Percentiles rank a stretch among this genome's conserved stretches.
Evolutionary conservation across 257 asterid genomes (phyloP).

Genomic region (Plantago elongata): DNA sequence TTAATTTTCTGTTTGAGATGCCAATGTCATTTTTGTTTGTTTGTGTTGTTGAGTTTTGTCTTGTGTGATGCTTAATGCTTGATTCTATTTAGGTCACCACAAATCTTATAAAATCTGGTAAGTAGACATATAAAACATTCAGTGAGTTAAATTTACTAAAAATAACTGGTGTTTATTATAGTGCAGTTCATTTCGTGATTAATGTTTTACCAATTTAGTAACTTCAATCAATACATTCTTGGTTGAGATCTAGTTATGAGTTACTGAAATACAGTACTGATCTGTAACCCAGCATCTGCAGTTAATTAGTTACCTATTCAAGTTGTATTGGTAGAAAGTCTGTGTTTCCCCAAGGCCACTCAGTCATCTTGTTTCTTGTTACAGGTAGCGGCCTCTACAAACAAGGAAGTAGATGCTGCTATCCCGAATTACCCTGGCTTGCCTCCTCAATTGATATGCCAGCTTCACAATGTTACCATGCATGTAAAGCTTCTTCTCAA

Average conservation of each 20-base stretch:
- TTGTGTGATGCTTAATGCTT: neutral
- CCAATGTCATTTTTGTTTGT: neutral
- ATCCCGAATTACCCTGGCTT: constrained; percentile 90
- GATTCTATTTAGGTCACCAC: neutral
- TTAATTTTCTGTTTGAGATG: neutral
- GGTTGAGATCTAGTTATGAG: too few relatives aligned
- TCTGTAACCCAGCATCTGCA: too few relatives aligned
- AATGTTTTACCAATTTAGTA: too few relatives aligned
- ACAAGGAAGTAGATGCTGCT: constrained; percentile 80
- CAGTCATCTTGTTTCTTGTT: constrained; percentile 11
- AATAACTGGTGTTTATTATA: too few relatives aligned
- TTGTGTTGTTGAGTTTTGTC: constrained; percentile 3
- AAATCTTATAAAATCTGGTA: too few relatives aligned
- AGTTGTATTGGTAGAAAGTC: neutral
- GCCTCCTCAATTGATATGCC: constrained; percentile 88
- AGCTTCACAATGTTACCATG: constrained; percentile 96
- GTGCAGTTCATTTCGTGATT: too few relatives aligned
- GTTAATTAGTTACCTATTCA: neutral
- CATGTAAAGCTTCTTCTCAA: constrained; percentile 46
- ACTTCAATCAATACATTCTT: too few relatives aligned
- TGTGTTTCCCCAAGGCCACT: constrained; percentile 1
- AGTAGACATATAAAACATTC: too few relatives aligned
- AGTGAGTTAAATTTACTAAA: too few relatives aligned
- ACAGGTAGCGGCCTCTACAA: constrained; percentile 92
- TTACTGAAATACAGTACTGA: too few relatives aligned